Conservation (phyloP, 2,329 filamentous ascomycete species). For the Xylariomycetidae sp. region DNA sequence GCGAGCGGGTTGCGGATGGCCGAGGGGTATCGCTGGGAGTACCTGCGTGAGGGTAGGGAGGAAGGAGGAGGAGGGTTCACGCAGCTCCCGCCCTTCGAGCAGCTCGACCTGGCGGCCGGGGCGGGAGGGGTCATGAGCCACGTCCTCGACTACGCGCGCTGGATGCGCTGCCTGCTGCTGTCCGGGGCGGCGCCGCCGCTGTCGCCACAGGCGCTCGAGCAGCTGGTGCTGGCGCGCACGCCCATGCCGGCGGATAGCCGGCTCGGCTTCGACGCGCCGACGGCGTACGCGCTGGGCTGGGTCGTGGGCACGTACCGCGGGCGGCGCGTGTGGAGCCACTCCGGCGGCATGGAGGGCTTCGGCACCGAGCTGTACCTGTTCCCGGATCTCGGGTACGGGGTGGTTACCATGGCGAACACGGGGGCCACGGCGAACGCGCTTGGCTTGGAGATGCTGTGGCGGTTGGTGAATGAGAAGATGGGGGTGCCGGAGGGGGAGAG, state of each 20-base stretch:
- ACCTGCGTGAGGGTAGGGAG: conserved; percentile 6
- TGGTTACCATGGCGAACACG: conserved; percentile 40
- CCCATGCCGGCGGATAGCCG: conserved; percentile 12
- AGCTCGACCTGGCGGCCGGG: conserved; percentile 29
- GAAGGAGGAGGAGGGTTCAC: conserved; percentile 11
- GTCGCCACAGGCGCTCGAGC: conserved; percentile 24
- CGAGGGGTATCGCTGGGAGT: conserved; percentile 35
- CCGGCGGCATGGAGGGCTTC: conserved; percentile 38
- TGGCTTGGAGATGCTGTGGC: conserved; percentile 29
- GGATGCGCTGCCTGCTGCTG: conserved; percentile 43
- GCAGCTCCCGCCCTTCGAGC: conserved; percentile 19
- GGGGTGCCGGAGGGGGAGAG: conserved; percentile 27
- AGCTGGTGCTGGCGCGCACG: conserved; percentile 29
- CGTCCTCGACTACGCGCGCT: conserved; percentile 44
- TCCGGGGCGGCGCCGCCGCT: conserved; percentile 30
- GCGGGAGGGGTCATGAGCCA: conserved; percentile 39
- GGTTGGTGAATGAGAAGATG: conserved; percentile 35
- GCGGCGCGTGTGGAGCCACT: conserved; percentile 35
- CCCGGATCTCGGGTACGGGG: conserved; percentile 35
- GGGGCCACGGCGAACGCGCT: conserved; percentile 31
- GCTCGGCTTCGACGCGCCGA: conserved; percentile 24
- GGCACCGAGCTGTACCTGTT: conserved; percentile 38
- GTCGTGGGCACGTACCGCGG: conserved; percentile 33
- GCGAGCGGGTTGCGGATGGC: conserved; percentile 26
- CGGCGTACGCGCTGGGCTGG: conserved; percentile 37